Percentiles rank a stretch among this genome's conserved stretches.
Evolutionary conservation across 352 stramenopile genomes (phyloP).

Genomic region (Peronospora farinosa): DNA sequence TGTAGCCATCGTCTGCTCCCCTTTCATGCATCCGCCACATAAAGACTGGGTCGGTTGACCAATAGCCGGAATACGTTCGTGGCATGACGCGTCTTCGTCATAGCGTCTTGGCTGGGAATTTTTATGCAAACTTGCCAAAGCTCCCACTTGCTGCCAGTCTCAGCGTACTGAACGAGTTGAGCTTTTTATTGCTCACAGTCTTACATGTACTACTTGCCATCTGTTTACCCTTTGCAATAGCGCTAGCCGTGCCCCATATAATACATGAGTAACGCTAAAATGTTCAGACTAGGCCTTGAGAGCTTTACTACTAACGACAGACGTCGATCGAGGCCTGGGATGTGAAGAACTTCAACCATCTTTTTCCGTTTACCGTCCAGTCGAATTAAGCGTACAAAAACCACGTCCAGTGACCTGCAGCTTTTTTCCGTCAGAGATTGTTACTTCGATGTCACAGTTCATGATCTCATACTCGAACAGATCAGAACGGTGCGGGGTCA

Average conservation of each 20-base stretch:
- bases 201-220: conserved; percentile 8
- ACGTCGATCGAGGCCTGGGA: conserved; percentile 3
- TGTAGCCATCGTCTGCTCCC: not conserved
- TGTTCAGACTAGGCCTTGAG: conserved; percentile 1
- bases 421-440: conserved; percentile 14
- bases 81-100: not conserved
- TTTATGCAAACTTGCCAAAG: conserved; percentile 20
- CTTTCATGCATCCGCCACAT: not conserved
- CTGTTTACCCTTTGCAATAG: conserved; percentile 8
- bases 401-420: not conserved
- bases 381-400: conserved; percentile 1
- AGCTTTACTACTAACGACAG: conserved; percentile 5
- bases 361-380: conserved; percentile 1
- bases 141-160: conserved; percentile 13
- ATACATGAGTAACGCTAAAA: conserved; percentile 4
- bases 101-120: not conserved
- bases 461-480: conserved; percentile 11
- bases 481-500: conserved; percentile 10
- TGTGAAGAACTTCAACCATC: conserved; percentile 13
- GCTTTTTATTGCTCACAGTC: conserved; percentile 3
- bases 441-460: conserved; percentile 6
- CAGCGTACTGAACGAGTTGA: not conserved
- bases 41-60: not conserved
- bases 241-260: conserved; percentile 7
- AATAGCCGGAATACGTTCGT: not conserved